Evolutionary conservation across 495 filamentous ascomycete genomes (phyloP), one percentile per base, ranked within the genome.

Genomic region (Tuber brumale): DNA sequence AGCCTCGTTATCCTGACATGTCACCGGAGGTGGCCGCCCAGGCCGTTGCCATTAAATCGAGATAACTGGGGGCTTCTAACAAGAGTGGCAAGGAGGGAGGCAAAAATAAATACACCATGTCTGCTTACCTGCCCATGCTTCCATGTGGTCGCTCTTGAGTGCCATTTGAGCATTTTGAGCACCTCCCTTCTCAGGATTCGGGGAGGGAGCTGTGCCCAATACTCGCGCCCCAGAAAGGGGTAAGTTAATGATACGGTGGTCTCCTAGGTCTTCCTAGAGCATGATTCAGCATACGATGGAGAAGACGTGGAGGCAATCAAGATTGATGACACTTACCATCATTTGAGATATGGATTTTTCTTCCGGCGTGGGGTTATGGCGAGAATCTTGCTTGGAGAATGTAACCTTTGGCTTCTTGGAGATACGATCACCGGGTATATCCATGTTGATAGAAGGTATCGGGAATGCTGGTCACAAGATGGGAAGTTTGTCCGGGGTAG

Each of bases 191-290:
- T 70, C 70, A 48, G 76, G 72, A 74, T 82, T 75, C 35, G 81
- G 80, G 1, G 80, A 74, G 69, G 81, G 80, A 2, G 81, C 80
- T 2, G 81, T 42, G 4, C 73, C 70, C 12, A 77, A 37, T 69
- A 39, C 48, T 48, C 74, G 12, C 9, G 69, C 75, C 31, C 81
- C 81, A 21, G 75, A 44, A 31, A 83, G 76, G n/a, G 81, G 81
- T n/a, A 83, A 69, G 27, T 70, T 71, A 16, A 61, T 45, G 27
- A 78, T 81, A 45, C 81, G 77, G 39, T 83, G 81, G 41, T 70
- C 70, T 0, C 81, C 81, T 31, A 83, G 81, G 69, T 83, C 81
- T 14, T 71, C 76, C 81, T 83, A 35, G n/a, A 39, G 41, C 37
- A 69, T 43, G 18, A 27, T 39, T 71, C 10, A 35, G 46, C 27